These are phyloP conservation scores for Lizanozyma gosingica DNA, from an alignment of 1,139 yeast genomes.

Conservation along the genomic window DNA sequence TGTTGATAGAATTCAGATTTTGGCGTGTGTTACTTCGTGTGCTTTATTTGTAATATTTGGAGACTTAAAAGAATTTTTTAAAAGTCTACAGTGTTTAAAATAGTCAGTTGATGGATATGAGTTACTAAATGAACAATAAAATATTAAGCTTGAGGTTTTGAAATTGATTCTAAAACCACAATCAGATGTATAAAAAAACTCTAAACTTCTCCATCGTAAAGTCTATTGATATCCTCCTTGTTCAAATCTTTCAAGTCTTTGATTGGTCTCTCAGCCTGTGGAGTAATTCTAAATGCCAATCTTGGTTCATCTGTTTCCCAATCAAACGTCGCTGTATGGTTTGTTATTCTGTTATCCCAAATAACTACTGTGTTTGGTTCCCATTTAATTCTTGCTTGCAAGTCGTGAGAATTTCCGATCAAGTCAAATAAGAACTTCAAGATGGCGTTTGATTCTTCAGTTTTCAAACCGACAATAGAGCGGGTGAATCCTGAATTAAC, in stretches of 20 bases:
- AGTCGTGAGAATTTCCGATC: slow-evolving; percentile 40
- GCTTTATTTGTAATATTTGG: too few species aligned
- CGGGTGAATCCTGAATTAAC: slow-evolving; percentile 50
- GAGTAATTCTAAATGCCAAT: slow-evolving; percentile 37
- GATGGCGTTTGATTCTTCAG: slow-evolving; percentile 45
- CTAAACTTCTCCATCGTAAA: not conserved
- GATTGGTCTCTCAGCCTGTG: slow-evolving; percentile 41
- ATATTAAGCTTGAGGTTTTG: too few species aligned
- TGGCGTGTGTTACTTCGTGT: too few species aligned
- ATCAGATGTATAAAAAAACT: too few species aligned
- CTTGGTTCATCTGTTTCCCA: slow-evolving; percentile 34
- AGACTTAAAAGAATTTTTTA: too few species aligned
- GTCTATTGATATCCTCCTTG: not conserved
- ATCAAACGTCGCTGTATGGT: slow-evolving; percentile 35
- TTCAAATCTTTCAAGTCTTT: slow-evolving; percentile 22
- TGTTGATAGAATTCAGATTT: too few species aligned
- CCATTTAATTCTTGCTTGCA: slow-evolving; percentile 52
- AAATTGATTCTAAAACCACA: too few species aligned
- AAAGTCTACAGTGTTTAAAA: too few species aligned
- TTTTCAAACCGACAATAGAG: slow-evolving; percentile 45
- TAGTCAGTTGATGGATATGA: too few species aligned
- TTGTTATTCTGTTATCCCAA: slow-evolving; percentile 39
- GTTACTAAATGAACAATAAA: too few species aligned
- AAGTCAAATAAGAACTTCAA: slow-evolving; percentile 41
- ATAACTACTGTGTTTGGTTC: slow-evolving; percentile 48